Conservation (phyloP, 257 asterid genomes). For the Datura wrightii region DNA sequence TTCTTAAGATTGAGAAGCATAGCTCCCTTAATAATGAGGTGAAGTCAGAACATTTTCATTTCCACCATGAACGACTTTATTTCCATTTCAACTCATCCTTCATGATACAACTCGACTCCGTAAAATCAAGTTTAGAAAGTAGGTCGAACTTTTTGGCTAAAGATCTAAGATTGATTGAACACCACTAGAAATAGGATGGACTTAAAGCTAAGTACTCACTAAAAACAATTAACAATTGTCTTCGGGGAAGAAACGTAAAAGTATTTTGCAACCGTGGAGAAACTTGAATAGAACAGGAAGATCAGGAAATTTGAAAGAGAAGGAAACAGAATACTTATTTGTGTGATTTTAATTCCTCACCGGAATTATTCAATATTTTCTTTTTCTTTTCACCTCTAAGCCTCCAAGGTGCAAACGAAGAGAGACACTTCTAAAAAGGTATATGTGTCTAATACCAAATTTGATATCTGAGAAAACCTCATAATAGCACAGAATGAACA, state of each 20-base stretch:
- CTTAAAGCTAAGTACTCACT: neutral
- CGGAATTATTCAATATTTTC: neutral
- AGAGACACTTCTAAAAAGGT: neutral
- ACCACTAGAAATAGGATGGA: neutral
- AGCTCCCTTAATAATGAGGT: neutral
- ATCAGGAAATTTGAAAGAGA: neutral
- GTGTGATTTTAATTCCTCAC: neutral
- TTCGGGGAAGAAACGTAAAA: neutral
- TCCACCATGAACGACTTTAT: neutral
- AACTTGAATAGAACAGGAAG: constrained; percentile 6
- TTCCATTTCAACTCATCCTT: neutral
- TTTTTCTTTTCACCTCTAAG: neutral
- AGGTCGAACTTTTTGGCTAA: neutral
- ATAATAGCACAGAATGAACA: neutral
- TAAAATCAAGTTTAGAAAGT: neutral
- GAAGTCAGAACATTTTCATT: neutral
- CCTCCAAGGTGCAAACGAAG: neutral
- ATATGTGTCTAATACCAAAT: neutral
- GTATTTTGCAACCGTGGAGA: neutral
- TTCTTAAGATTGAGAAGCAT: neutral
- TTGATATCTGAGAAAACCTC: neutral
- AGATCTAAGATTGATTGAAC: neutral
- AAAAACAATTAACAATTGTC: neutral
- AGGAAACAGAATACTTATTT: neutral
- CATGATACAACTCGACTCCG: neutral